phyloP scores from a whole-genome alignment of 306 rosid genomes.

The Ziziphus jujuba region DNA sequence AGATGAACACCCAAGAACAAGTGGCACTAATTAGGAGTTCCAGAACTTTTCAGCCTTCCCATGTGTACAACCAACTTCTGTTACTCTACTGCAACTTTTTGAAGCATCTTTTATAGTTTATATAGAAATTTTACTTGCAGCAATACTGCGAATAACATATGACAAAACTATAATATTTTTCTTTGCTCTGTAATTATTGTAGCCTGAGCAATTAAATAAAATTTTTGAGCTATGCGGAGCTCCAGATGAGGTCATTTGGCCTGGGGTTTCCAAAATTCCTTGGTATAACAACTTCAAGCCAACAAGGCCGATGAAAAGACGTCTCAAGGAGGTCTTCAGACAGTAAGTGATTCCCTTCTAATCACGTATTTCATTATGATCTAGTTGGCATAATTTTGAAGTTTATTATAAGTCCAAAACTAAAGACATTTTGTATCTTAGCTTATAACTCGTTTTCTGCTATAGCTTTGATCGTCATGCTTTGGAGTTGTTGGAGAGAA shows the following conservation, averaged over 20 bases:
- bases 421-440: not conserved
- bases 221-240: conserved; percentile 58
- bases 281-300: conserved; percentile 61
- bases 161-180: not conserved
- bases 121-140: not conserved
- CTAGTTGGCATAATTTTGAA: not conserved
- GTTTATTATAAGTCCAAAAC: not conserved
- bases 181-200: conserved; percentile 8
- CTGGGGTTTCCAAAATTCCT: conserved; percentile 56
- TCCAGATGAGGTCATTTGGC: conserved; percentile 55
- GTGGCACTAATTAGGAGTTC: no score
- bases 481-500: conserved; percentile 49
- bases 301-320: conserved; percentile 49
- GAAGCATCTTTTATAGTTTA: no score
- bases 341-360: conserved; percentile 36
- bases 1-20: no score
- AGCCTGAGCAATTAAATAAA: conserved; percentile 55
- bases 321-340: conserved; percentile 48
- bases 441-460: conserved; percentile 5
- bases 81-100: no score
- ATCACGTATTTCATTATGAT: conserved; percentile 1
- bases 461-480: conserved; percentile 56
- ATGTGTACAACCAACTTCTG: not conserved
- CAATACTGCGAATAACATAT: not conserved
- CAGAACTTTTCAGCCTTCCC: no score